phyloP scores from a whole-genome alignment of 2,329 filamentous ascomycete genomes.

The Colletotrichum chrysophilum region DNA sequence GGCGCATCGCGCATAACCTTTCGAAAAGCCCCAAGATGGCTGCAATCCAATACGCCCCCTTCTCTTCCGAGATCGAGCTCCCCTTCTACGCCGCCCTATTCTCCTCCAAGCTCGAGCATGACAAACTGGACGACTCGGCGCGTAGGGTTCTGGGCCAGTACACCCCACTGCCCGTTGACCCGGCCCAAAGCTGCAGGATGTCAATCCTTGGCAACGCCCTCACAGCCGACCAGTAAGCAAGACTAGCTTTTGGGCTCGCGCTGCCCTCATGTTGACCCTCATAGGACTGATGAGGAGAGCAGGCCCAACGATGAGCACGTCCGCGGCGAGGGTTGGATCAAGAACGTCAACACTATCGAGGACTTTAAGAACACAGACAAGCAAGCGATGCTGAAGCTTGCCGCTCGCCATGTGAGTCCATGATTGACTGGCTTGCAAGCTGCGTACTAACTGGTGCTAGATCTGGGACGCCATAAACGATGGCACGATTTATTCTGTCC shows the following conservation, averaged over 20 bases:
- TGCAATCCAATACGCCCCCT: conserved; percentile 77
- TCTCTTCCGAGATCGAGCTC: conserved; percentile 92
- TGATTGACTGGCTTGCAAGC: neutral
- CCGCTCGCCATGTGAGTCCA: conserved; percentile 74
- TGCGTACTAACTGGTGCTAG: conserved; percentile 43
- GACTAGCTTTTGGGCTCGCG: conserved; percentile 36
- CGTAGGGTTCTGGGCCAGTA: conserved; percentile 88
- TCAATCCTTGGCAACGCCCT: conserved; percentile 89
- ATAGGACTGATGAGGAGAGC: conserved; percentile 31
- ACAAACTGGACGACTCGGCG: conserved; percentile 94
- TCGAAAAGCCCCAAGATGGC: conserved; percentile 48
- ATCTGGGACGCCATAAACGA: conserved; percentile 98
- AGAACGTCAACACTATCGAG: conserved; percentile 95
- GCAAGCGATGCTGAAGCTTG: conserved; percentile 74
- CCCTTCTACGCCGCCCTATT: conserved; percentile 96
- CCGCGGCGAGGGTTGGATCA: conserved; percentile 91
- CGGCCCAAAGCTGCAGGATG: conserved; percentile 83
- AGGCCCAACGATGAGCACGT: conserved; percentile 75
- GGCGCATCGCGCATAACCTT: neutral
- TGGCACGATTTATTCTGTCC: conserved; percentile 93
- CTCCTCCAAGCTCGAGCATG: conserved; percentile 91
- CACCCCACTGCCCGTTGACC: conserved; percentile 77
- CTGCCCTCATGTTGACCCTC: conserved; percentile 21
- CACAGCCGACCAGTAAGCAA: conserved; percentile 79
- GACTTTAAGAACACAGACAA: conserved; percentile 90